Conservation (phyloP, 495 filamentous ascomycete species). For the Talaromyces stipitatus region DNA sequence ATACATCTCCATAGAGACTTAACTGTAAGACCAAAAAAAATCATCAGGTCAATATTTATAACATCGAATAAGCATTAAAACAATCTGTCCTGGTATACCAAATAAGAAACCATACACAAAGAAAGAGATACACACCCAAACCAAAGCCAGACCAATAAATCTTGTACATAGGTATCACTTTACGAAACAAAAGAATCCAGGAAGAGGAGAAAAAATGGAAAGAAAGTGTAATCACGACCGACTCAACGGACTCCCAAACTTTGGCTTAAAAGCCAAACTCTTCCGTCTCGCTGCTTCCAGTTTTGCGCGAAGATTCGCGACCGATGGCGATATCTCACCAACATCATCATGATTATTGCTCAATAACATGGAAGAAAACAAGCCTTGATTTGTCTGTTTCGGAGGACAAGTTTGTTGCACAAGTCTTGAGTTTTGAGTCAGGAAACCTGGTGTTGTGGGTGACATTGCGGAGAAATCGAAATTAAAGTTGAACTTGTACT, state of each 20-base stretch:
- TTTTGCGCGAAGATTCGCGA: conserved; percentile 48
- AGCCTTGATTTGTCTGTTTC: conserved; percentile 44
- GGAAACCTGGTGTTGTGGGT: conserved; percentile 47
- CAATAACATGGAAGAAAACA: conserved; percentile 25
- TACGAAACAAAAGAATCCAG: neutral
- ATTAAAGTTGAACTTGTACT: conserved; percentile 9
- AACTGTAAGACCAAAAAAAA: too few species aligned
- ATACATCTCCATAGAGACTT: too few species aligned
- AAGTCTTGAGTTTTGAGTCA: conserved; percentile 45
- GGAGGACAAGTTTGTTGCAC: conserved; percentile 70
- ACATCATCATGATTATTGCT: neutral
- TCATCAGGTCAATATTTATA: too few species aligned
- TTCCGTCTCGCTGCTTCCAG: conserved; percentile 70
- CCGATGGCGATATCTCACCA: conserved; percentile 10
- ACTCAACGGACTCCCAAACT: conserved; percentile 63
- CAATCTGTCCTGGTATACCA: too few species aligned
- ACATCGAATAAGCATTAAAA: too few species aligned
- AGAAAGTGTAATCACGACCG: neutral
- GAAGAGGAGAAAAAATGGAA: neutral
- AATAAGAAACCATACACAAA: too few species aligned
- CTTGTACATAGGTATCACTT: too few species aligned
- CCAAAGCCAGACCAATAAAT: too few species aligned
- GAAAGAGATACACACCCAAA: too few species aligned
- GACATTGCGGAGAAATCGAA: conserved; percentile 41
- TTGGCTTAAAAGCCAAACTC: conserved; percentile 75